Percentiles rank a stretch among this genome's conserved stretches.
Evolutionary conservation across 495 filamentous ascomycete genomes (phyloP).

Genomic region (Aspergillus haitiensis): DNA sequence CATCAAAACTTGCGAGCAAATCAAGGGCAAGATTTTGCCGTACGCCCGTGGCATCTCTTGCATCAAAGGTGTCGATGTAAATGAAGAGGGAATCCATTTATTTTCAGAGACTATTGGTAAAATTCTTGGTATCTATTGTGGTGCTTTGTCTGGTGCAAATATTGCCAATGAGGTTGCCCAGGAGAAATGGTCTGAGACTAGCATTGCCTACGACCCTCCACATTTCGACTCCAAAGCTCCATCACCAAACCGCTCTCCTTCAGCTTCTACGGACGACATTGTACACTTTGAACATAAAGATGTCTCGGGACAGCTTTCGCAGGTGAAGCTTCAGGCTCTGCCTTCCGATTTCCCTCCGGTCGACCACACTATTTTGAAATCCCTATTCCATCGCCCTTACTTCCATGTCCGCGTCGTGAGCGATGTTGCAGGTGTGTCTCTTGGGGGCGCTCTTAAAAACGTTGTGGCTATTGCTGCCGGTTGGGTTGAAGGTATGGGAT

Average conservation of each 20-base stretch:
- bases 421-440: slow-evolving; percentile 93
- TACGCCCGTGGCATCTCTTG: slow-evolving; percentile 94
- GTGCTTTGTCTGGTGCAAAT: slow-evolving; percentile 93
- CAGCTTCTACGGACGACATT: slow-evolving; percentile 57
- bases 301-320: slow-evolving; percentile 58
- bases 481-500: slow-evolving; percentile 92
- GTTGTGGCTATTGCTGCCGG: slow-evolving; percentile 93
- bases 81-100: slow-evolving; percentile 73
- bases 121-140: slow-evolving; percentile 91
- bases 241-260: slow-evolving; percentile 59
- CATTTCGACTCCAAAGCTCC: slow-evolving; percentile 73
- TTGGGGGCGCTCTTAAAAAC: slow-evolving; percentile 96
- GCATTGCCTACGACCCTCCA: slow-evolving; percentile 93
- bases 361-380: slow-evolving; percentile 73
- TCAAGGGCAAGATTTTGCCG: slow-evolving; percentile 85
- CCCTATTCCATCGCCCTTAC: slow-evolving; percentile 93
- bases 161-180: slow-evolving; percentile 92
- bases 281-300: slow-evolving; percentile 65
- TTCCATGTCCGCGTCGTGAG: slow-evolving; percentile 92
- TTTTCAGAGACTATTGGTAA: slow-evolving; percentile 95
- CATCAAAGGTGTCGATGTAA: slow-evolving; percentile 96
- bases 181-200: slow-evolving; percentile 96
- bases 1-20: slow-evolving; percentile 75
- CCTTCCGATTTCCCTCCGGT: slow-evolving; percentile 79
- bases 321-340: slow-evolving; percentile 66